Percentiles rank a stretch among this genome's conserved stretches.
phyloP scores from a whole-genome alignment of 257 asterid species.

The Anisodus tanguticus region DNA sequence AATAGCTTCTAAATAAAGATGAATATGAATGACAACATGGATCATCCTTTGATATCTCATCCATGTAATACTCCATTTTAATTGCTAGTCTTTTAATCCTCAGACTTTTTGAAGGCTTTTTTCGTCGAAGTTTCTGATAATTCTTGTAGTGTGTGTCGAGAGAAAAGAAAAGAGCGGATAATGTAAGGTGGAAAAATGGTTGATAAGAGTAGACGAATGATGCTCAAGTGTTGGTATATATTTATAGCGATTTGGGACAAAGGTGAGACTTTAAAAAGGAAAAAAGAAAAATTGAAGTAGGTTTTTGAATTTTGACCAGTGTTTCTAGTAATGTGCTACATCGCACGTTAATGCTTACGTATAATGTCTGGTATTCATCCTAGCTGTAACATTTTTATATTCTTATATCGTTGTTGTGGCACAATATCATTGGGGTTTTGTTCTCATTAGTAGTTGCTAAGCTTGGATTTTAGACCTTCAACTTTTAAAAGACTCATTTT shows the following conservation, averaged over 20 bases:
- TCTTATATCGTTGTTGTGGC: too few species aligned
- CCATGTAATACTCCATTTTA: slow-evolving; percentile 74
- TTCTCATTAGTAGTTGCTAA: too few species aligned
- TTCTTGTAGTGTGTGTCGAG: neutral
- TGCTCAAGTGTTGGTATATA: slow-evolving; percentile 44
- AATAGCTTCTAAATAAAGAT: slow-evolving; percentile 54
- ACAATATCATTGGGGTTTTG: too few species aligned
- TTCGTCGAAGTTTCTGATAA: neutral
- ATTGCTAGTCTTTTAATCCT: neutral
- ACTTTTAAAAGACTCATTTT: too few species aligned
- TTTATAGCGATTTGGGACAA: slow-evolving; percentile 52
- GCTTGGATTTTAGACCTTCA: too few species aligned
- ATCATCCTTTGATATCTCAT: slow-evolving; percentile 69
- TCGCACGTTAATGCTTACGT: slow-evolving; percentile 72
- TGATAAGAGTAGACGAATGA: slow-evolving; percentile 28
- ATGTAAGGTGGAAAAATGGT: slow-evolving; percentile 22
- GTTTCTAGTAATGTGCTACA: slow-evolving; percentile 48
- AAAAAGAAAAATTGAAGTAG: neutral
- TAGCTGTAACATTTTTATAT: slow-evolving; percentile 12
- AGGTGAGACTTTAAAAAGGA: slow-evolving; percentile 31
- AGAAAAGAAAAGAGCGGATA: neutral
- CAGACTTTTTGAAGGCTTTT: neutral
- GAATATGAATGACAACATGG: slow-evolving; percentile 41
- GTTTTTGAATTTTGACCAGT: slow-evolving; percentile 48
- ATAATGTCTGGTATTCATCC: slow-evolving; percentile 48